phyloP scores from a whole-genome alignment of 2,329 filamentous ascomycete genomes.

The Fusarium concolor region DNA sequence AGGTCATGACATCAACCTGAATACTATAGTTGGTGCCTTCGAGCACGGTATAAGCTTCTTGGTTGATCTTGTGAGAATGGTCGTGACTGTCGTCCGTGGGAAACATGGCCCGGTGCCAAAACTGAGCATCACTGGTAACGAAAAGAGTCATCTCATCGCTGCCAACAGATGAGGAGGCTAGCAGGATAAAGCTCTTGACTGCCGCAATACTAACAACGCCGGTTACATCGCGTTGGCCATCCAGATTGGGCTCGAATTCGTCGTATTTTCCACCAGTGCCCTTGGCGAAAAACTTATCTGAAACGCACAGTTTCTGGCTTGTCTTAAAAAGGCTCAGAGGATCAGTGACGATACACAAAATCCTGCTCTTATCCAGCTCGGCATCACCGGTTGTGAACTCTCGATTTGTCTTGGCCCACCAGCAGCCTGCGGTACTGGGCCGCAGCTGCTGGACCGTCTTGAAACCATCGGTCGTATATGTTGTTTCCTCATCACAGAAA shows the following conservation, averaged over 20 bases:
- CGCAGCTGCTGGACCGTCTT: conserved; percentile 74
- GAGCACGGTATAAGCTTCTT: conserved; percentile 91
- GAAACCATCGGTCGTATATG: conserved; percentile 91
- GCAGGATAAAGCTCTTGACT: conserved; percentile 88
- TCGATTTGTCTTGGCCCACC: conserved; percentile 85
- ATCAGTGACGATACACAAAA: conserved; percentile 84
- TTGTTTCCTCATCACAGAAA: conserved; percentile 71
- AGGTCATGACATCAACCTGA: conserved; percentile 91
- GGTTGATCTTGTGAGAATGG: conserved; percentile 75
- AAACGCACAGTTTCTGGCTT: conserved; percentile 82
- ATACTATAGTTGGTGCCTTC: conserved; percentile 99
- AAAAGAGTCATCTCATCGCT: conserved; percentile 94
- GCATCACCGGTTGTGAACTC: conserved; percentile 77
- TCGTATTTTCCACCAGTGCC: conserved; percentile 59
- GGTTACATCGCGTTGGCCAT: conserved; percentile 77
- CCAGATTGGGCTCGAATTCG: conserved; percentile 81
- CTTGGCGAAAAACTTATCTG: conserved; percentile 82
- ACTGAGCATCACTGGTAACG: conserved; percentile 83
- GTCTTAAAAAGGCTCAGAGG: conserved; percentile 76
- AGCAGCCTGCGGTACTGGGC: conserved; percentile 78
- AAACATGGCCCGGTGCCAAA: conserved; percentile 94
- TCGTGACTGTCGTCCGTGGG: conserved; percentile 79
- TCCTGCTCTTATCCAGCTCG: conserved; percentile 74
- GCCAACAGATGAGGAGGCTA: conserved; percentile 80
- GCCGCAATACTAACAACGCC: conserved; percentile 85